These are phyloP conservation scores for Grifola frondosa DNA, from an alignment of 1,284 basidiomycete genomes.

Conservation along the genomic window DNA sequence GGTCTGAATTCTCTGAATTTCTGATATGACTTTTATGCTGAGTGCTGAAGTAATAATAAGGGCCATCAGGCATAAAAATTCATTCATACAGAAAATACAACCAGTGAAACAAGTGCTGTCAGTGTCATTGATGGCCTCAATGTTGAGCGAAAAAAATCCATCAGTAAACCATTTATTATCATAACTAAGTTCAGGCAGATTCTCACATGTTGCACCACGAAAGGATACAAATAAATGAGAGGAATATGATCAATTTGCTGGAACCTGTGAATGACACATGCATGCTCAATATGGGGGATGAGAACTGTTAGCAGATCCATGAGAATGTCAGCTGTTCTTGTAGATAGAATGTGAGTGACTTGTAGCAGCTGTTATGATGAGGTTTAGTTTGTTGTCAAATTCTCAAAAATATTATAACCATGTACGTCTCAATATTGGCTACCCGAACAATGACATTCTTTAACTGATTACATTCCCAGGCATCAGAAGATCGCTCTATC, in stretches of 20 bases:
- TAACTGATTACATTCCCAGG: slow-evolving; percentile 99
- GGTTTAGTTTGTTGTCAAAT: slow-evolving; percentile 8
- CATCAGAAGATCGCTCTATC: slow-evolving; percentile 95
- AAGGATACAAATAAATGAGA: slow-evolving; percentile 91
- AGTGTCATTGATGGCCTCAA: slow-evolving; percentile 95
- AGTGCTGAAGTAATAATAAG: too few species aligned
- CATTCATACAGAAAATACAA: too few species aligned
- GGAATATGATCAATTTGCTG: slow-evolving; percentile 93
- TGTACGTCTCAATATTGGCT: slow-evolving; percentile 94
- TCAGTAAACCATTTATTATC: slow-evolving; percentile 7
- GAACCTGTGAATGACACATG: slow-evolving; percentile 93
- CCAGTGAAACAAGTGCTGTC: too few species aligned
- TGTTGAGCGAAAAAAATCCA: slow-evolving; percentile 66
- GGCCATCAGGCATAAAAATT: too few species aligned
- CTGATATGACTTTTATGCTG: too few species aligned
- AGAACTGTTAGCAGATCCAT: slow-evolving; percentile 91
- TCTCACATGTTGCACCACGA: slow-evolving; percentile 88
- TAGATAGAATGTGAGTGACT: slow-evolving; percentile 83
- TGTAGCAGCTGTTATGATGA: slow-evolving; percentile 67
- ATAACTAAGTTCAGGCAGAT: background rate
- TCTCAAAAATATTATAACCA: slow-evolving; percentile 2
- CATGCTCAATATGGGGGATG: slow-evolving; percentile 90
- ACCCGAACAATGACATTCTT: slow-evolving; percentile 93
- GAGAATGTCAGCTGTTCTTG: slow-evolving; percentile 91
- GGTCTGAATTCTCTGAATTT: too few species aligned